Evolutionary conservation across 2,329 filamentous ascomycete species (phyloP).

Genomic region (Zopfia rhizophila): DNA sequence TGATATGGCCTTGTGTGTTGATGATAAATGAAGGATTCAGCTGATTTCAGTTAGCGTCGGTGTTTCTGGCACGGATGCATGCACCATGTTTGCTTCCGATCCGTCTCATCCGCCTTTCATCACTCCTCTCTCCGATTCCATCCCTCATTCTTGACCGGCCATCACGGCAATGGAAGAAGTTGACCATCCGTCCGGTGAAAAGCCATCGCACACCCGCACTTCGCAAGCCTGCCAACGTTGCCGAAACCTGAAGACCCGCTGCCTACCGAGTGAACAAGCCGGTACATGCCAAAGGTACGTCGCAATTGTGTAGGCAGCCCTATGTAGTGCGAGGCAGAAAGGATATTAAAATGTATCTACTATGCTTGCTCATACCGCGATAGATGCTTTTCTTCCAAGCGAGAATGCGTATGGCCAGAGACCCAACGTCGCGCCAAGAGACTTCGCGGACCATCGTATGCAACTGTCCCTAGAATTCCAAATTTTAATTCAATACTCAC

Average conservation of each 20-base stretch:
- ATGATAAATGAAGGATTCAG: too few relatives aligned
- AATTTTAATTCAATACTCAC: background rate
- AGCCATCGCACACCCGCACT: constrained; percentile 29
- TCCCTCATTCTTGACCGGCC: background rate
- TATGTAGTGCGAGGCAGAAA: too few relatives aligned
- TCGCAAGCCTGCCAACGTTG: constrained; percentile 47
- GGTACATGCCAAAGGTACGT: constrained; percentile 44
- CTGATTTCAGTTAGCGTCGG: too few relatives aligned
- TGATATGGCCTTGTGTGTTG: too few relatives aligned
- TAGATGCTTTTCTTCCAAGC: constrained; percentile 38
- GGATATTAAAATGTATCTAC: too few relatives aligned
- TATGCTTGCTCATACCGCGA: too few relatives aligned
- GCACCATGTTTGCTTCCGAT: too few relatives aligned
- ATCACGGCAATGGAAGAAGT: constrained; percentile 36
- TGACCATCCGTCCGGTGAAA: constrained; percentile 27
- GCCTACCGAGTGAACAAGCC: constrained; percentile 40
- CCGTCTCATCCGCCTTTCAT: constrained; percentile 3
- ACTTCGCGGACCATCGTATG: constrained; percentile 46
- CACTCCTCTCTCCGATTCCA: background rate
- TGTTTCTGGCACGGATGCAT: too few relatives aligned
- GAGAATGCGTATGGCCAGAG: constrained; percentile 47
- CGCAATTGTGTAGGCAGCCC: too few relatives aligned
- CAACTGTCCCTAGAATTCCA: too few relatives aligned
- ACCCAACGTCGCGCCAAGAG: constrained; percentile 37
- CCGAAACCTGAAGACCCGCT: constrained; percentile 45